Evolutionary conservation across 1,139 yeast species (phyloP), one percentile per base, ranked within the genome.

Genomic region (Sugiyamaella grinbergsii): DNA sequence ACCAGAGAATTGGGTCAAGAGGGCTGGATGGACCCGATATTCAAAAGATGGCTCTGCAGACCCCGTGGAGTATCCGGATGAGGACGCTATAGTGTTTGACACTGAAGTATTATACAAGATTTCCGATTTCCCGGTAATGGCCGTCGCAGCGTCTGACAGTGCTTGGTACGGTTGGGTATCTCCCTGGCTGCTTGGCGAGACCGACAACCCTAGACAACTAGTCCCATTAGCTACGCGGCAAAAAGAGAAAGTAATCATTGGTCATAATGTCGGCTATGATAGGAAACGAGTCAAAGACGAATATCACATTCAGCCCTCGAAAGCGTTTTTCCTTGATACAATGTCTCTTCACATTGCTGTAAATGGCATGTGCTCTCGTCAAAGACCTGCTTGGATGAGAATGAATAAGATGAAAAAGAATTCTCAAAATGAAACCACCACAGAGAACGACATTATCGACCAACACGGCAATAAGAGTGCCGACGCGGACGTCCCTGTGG

Each of bases 131-230:
- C 83, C 98, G 0, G 82, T 87, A 0, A 65, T 94, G 68, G 96
- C 96, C 1, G 81, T 89, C 0, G 95, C 97, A 6, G 84, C 79
- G 1, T 81, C 96, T 0, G 65, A 76, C 0, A 72, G 77, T 16
- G 96, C 97, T 0, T 90, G 98, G 96, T 94, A 91, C 65, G 83
- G 84, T 0, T 94, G 99, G 99, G 83, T 89, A 1, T 89, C 96
- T 0, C 98, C 98, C 0, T 81, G 78, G 65, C 68, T 93, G 15
- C 74, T 83, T 1, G 80, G 77, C 1, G 82, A 78, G 56, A 75
- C 83, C 40, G 76, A 72, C 1, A 51, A 58, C 13, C 60, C 73
- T 61, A 73, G 80, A 37, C 95, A 90, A 60, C 70, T 94, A 50
- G 82, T 93, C 1, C 97, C 98, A 0, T 67, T 93, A 65, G 78